A percentile compares a stretch with the other conserved stretches of the same genome.
These are phyloP conservation scores for Microglena sp. DNA, from an alignment of 139 green algal species.

Conservation along the genomic window DNA sequence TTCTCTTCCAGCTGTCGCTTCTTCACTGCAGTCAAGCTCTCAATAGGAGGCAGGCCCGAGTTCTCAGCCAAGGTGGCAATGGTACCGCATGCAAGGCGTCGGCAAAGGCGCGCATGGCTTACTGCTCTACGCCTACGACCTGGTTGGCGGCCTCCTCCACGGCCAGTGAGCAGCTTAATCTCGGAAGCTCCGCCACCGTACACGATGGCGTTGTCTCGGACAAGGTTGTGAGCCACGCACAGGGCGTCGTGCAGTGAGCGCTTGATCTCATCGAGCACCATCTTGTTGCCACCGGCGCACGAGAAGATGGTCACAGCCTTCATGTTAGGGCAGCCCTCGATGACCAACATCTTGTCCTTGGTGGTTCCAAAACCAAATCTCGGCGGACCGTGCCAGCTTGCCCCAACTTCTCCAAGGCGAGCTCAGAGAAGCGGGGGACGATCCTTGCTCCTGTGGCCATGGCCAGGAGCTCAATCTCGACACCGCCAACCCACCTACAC, in stretches of 20 bases:
- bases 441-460: slow-evolving; percentile 94
- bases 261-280: slow-evolving; percentile 88
- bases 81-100: slow-evolving; percentile 50
- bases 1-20: slow-evolving; percentile 68
- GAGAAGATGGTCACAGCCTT: slow-evolving; percentile 95
- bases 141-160: slow-evolving; percentile 82
- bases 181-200: slow-evolving; percentile 68
- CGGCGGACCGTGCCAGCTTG: too few species aligned
- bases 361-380: slow-evolving; percentile 92
- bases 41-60: slow-evolving; percentile 83
- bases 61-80: slow-evolving; percentile 99
- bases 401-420: slow-evolving; percentile 84
- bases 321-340: slow-evolving; percentile 89
- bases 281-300: slow-evolving; percentile 91
- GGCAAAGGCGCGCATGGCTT: slow-evolving; percentile 94
- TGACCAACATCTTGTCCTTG: slow-evolving; percentile 91
- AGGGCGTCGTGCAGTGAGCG: slow-evolving; percentile 94
- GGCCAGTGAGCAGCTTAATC: slow-evolving; percentile 80
- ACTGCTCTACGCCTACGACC: slow-evolving; percentile 82
- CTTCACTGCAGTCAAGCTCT: slow-evolving; percentile 78
- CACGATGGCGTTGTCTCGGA: slow-evolving; percentile 92
- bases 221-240: slow-evolving; percentile 96
- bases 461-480: slow-evolving; percentile 98
- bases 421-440: slow-evolving; percentile 60
- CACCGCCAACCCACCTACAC: slow-evolving; percentile 85